These are phyloP conservation scores for Russula brevipes DNA, from an alignment of 768 basidiomycete species.

Conservation along the genomic window DNA sequence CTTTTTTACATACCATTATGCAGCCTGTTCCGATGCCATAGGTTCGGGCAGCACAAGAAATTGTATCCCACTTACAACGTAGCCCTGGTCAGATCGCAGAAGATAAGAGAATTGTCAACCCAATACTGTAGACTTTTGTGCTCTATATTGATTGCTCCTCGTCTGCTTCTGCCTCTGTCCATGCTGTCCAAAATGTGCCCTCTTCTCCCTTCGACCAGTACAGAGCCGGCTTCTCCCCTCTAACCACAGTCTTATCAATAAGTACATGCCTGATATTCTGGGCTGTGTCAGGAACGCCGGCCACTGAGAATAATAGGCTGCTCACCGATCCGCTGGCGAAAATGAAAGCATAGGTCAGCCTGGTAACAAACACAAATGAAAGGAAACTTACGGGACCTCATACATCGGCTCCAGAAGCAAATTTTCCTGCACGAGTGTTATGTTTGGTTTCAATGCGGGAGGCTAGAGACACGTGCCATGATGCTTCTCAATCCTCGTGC, in stretches of 20 bases:
- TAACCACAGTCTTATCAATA: conserved; percentile 66
- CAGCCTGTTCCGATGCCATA: conserved; percentile 5
- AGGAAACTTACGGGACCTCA: conserved; percentile 70
- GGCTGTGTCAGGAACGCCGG: not conserved
- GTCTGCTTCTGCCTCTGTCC: conserved; percentile 61
- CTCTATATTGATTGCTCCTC: conserved; percentile 15
- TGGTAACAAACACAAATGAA: conserved; percentile 8
- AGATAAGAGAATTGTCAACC: conserved; percentile 19
- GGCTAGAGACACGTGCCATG: conserved; percentile 47
- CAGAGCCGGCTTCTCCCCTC: conserved; percentile 53
- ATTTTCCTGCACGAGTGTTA: conserved; percentile 50
- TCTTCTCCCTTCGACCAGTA: conserved; percentile 74
- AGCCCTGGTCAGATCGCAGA: conserved; percentile 11
- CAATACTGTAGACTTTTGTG: conserved; percentile 16
- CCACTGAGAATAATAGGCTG: conserved; percentile 2
- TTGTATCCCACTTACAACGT: conserved; percentile 12
- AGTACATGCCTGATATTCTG: conserved; percentile 81
- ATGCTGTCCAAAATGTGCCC: conserved; percentile 68
- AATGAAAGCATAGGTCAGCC: conserved; percentile 6
- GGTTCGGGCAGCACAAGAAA: conserved; percentile 1
- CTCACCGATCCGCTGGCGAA: conserved; percentile 59
- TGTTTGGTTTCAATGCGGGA: conserved; percentile 1
- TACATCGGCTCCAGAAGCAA: conserved; percentile 89
- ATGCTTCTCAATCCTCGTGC: conserved; percentile 87
- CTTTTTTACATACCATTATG: conserved; percentile 25